Evolutionary conservation across 1,284 basidiomycete genomes (phyloP), one percentile per base, ranked within the genome.

Genomic region (Ustilago lituana): DNA sequence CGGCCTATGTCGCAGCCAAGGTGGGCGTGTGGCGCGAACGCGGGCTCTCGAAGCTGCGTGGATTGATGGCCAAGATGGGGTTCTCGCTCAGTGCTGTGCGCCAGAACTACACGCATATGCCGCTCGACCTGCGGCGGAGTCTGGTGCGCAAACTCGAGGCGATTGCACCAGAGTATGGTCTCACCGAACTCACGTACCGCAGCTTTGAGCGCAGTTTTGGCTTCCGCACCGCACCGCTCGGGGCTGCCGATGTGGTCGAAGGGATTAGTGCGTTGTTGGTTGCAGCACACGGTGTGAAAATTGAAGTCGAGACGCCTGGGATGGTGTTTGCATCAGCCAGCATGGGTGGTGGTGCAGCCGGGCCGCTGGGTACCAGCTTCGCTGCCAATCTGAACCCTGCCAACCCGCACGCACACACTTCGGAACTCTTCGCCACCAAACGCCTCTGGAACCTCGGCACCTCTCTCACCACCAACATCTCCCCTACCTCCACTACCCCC

Each of bases 61-160:
- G 94, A 1, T 84, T 99, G 59, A 85, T 99, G 29, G 96, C 96
- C 23, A 98, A 98, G 85, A 99, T 99, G 94, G 96, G 96, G 1
- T 94, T 96, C 81, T 95, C 94, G 0, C 88, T 98, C 61, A 87
- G 87, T 3, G 93, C 98, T 80, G 95, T 93, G 19, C 92, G 96
- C 73, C 95, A 99, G 79, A 87, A 90, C 1, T 96, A 93, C 79
- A 85, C 90, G 0, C 94, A 98, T 80, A 99, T 99, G 96, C 93
- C 96, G 77, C 90, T 93, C 83, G 90, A 93, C 76, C 87, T 98
- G 59, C 96, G 96, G 82, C 86, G 88, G 29, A 86, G 88, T n/a
- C 86, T 99, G 15, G 87, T 90, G 9, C 84, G 86, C 38, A 93
- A 94, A 79, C 87, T 98, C 5, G 91, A 94, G 51, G 87, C 89